Evolutionary conservation across 495 filamentous ascomycete genomes (phyloP).

Genomic region (Pseudevernia furfuracea): DNA sequence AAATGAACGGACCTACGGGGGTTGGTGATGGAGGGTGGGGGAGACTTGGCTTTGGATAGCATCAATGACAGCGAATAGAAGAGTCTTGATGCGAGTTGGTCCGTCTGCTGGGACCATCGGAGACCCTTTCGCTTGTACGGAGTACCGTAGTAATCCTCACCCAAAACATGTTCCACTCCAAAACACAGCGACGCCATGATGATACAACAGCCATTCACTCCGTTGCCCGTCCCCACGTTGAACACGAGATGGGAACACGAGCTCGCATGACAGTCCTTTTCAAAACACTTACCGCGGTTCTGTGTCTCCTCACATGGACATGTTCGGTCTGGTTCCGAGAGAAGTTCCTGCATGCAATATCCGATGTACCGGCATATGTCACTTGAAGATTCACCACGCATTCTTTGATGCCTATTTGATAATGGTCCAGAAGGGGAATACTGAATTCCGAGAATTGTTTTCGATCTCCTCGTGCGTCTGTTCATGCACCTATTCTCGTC

Average conservation of each 20-base stretch:
- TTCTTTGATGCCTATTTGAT: constrained; percentile 1
- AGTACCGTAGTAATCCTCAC: too few relatives aligned
- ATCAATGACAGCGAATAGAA: constrained; percentile 8
- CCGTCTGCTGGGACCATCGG: constrained; percentile 5
- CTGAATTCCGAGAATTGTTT: background rate
- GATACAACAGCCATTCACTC: background rate
- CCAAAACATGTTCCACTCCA: background rate
- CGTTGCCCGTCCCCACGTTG: background rate
- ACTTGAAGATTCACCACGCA: background rate
- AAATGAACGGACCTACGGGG: background rate
- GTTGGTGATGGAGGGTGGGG: constrained; percentile 6
- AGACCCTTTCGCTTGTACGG: background rate
- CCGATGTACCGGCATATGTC: constrained; percentile 9
- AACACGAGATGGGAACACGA: background rate
- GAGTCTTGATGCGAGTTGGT: background rate
- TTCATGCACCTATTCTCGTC: background rate
- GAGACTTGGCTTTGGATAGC: background rate
- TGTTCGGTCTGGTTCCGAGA: constrained; percentile 1
- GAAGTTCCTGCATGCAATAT: background rate
- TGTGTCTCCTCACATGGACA: background rate
- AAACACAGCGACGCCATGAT: background rate
- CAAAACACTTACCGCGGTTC: background rate
- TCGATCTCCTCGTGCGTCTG: background rate
- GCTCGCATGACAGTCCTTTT: background rate
- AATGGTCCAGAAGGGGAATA: background rate